Evolutionary conservation across 2,329 filamentous ascomycete species (phyloP), one percentile per base, ranked within the genome.

Genomic region (Aspergillus fructus): DNA sequence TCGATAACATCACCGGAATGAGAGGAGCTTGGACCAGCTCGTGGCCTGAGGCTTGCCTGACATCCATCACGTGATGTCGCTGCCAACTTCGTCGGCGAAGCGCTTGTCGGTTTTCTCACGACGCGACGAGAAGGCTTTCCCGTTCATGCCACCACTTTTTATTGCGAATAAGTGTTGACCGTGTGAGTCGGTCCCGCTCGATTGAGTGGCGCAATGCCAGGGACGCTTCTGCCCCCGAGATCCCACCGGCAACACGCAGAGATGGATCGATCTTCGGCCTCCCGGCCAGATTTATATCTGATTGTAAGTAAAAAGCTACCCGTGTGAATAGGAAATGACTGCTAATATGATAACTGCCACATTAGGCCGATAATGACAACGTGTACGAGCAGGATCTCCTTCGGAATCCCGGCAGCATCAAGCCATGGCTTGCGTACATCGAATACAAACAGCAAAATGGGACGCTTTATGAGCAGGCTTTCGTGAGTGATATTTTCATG

Each of bases 361-460:
- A 76, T 63, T 74, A 93, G 85, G 83, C 87, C 67, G 90, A 92
- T 71, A 91, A 96, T 78, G 94, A 99, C 78, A 88, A 90, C 55
- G 85, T 96, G 60, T 99, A 97, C 81, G 96, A 99, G 78, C 93
- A 97, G 77, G 94, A 99, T 74, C 87, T 97, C 60, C 80, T 94
- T 63, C 90, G 93, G 66, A 91, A 96, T 69, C 85, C 87, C 8
- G 89, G 88, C 68, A 94, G 87, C 73, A 86, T 93, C 65, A 96
- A 93, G 76, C 93, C 94, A 69, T 99, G 94, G 94, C 84, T 99
- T 58, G 87, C 91, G 65, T 99, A 97, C 76, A 90, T 93, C 72
- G 87, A 91, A 64, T 93, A 90, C 82, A 99, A 99, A 78, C 79
- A 86, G 66, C 89, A 91, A 66, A 89, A 96, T 82, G 93, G 93